Percentiles rank a stretch among this genome's conserved stretches.
These are phyloP conservation scores for Cicer judaicum DNA, from an alignment of 306 rosid genomes.

Conservation along the genomic window DNA sequence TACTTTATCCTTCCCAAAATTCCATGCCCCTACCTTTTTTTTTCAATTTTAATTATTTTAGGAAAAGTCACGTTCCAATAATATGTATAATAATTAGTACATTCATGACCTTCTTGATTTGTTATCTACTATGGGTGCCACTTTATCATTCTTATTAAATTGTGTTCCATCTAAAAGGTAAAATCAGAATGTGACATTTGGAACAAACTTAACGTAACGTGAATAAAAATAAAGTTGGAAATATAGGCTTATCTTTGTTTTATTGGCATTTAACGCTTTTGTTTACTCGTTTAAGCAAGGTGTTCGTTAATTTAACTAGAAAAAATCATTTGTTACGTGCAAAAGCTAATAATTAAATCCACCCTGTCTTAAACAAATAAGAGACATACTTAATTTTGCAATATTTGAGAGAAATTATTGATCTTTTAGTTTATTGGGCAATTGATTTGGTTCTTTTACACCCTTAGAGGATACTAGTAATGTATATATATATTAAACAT, in stretches of 20 bases:
- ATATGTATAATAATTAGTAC: not conserved
- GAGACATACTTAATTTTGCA: no score
- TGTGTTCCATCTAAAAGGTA: conserved; percentile 14
- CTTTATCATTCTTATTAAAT: conserved; percentile 9
- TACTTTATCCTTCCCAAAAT: conserved; percentile 2
- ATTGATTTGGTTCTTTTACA: no score
- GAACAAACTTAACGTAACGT: conserved; percentile 40
- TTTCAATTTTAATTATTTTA: not conserved
- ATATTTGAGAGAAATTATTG: no score
- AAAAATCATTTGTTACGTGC: conserved; percentile 16
- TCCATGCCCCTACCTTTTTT: not conserved
- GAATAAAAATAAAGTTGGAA: conserved; percentile 12
- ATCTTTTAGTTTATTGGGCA: no score
- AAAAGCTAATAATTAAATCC: conserved; percentile 1
- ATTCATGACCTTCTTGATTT: conserved; percentile 32
- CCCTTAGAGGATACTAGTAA: no score
- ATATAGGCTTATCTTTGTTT: not conserved
- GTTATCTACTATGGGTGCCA: conserved; percentile 12
- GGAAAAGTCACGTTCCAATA: not conserved
- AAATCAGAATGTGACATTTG: not conserved
- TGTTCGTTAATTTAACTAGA: conserved; percentile 15
- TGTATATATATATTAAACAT: no score
- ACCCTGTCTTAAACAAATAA: not conserved
- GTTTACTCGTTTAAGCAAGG: conserved; percentile 19
- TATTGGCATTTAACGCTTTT: conserved; percentile 6